Percentiles rank a stretch among this genome's conserved stretches.
Conservation (phyloP, 306 rosid genomes). For the Pterocarpus santalinus region DNA sequence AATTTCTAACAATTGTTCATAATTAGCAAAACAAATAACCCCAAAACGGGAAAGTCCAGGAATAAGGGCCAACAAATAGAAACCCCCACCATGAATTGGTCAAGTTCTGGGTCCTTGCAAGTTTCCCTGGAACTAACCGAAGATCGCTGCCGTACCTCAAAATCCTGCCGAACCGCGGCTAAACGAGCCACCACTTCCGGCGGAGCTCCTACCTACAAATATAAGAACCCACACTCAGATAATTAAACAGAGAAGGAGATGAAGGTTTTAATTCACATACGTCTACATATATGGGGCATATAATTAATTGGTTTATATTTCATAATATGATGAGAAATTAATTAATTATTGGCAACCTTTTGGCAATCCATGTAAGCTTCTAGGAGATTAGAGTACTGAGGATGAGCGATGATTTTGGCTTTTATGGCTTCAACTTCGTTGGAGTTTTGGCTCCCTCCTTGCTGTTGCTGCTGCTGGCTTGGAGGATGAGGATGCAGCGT, state of each 20-base stretch:
- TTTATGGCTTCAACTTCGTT: constrained; percentile 80
- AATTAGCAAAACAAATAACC: background rate
- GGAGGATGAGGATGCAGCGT: constrained; percentile 36
- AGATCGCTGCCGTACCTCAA: constrained; percentile 84
- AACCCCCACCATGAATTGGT: constrained; percentile 83
- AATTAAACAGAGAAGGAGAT: background rate
- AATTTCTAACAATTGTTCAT: background rate
- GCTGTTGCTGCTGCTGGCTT: background rate
- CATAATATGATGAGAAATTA: background rate
- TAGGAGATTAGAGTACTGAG: constrained; percentile 87
- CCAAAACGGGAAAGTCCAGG: background rate
- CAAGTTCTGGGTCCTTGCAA: constrained; percentile 93
- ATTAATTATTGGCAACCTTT: constrained; percentile 58
- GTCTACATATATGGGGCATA: background rate
- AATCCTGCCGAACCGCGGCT: constrained; percentile 71
- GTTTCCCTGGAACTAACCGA: constrained; percentile 62
- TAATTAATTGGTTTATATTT: background rate
- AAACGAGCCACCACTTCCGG: constrained; percentile 88
- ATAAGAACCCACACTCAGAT: background rate
- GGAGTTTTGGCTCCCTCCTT: constrained; percentile 49
- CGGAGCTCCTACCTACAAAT: constrained; percentile 86
- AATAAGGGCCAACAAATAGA: too few species aligned
- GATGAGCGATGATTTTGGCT: constrained; percentile 93
- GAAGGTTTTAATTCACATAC: background rate
- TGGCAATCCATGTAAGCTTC: constrained; percentile 98